These are phyloP conservation scores for Chiua virens DNA, from an alignment of 768 basidiomycete species.

Conservation along the genomic window DNA sequence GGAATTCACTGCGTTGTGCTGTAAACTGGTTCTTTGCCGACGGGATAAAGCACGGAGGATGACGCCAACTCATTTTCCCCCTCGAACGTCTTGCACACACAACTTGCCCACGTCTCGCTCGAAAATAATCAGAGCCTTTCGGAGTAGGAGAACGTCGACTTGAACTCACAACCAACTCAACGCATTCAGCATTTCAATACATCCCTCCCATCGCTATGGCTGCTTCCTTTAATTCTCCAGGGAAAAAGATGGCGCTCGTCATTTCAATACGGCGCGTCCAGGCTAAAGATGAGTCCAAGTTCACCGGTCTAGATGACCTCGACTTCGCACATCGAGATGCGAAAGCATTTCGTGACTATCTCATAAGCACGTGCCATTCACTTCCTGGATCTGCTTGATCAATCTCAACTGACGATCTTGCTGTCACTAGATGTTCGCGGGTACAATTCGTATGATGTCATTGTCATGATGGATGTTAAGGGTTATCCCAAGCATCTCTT, in stretches of 20 bases:
- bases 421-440: conserved; percentile 32
- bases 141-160: no score
- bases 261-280: conserved; percentile 14
- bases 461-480: conserved; percentile 41
- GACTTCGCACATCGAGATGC: conserved; percentile 21
- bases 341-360: conserved; percentile 1
- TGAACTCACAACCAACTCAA: no score
- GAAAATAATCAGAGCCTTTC: no score
- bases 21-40: no score
- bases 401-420: background rate
- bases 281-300: background rate
- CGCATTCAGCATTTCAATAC: no score
- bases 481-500: conserved; percentile 27
- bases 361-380: conserved; percentile 15
- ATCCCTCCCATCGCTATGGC: background rate
- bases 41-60: no score
- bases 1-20: no score
- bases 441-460: conserved; percentile 42
- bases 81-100: no score
- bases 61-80: no score
- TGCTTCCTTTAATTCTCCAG: background rate
- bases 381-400: background rate
- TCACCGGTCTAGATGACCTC: conserved; percentile 4
- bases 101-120: no score
- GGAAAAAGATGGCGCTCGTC: conserved; percentile 21